Evolutionary conservation across 805 yeast genomes (phyloP), one percentile per base, ranked within the genome.

Genomic region (Maudiozyma bulderi): DNA sequence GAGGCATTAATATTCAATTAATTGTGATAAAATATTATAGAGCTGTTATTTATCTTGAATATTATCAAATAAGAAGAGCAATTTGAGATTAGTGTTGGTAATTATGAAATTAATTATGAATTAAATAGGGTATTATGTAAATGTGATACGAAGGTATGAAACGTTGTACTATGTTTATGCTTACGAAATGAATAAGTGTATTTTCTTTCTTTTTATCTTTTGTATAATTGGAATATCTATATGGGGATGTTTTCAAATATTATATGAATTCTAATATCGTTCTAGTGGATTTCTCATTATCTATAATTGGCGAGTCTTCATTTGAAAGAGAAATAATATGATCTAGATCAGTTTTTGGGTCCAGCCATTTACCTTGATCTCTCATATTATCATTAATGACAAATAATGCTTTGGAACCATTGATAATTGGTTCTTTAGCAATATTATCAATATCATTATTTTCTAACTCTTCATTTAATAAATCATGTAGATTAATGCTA

Each of bases 401-500:
- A 41, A 50, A 50, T 26, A 50, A 26, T 5, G 50, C 52, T 31
- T 51, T 51, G 6, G 50, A 35, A 15, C 33, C 33, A 2, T 46
- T 28, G 4, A 20, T 20, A 10, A 39, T 28, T 32, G 39, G 30
- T 7, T 38, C 29, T 14, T 48, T 11, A 14, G 39, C 45, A 41
- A 34, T 32, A 8, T 11, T 15, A 13, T 13, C 38, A 32, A 5
- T 44, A 9, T 51, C 49, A 20, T 9, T 14, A 8, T 20, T 20
- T 14, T 50, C 55, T 10, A 55, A 44, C 6, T 55, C 65, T 48
- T 60, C 60, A 43, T 56, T 57, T 15, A 62, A 47, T 37, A 58
- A 47, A 43, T 58, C 64, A 39, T 56, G 60, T 14, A 62, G 51
- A 30, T 61, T 57, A 28, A 54, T 38, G 32, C 31, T 41, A 30